Base-by-base conservation (phyloP, 2,329 filamentous ascomycete genomes). In the Diaporthe ilicicola region DNA sequence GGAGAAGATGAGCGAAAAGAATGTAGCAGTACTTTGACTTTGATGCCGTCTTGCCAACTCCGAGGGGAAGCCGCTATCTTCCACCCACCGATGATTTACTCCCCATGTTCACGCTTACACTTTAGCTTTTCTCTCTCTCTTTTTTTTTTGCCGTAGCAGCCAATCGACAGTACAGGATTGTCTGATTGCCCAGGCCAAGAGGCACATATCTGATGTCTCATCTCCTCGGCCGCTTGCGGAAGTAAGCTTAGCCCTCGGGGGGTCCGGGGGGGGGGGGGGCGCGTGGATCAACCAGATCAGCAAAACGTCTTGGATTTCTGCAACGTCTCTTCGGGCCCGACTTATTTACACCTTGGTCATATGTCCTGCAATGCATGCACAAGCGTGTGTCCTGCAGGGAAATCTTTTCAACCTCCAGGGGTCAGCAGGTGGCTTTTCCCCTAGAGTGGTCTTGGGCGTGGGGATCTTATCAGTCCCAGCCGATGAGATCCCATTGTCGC, bases 401-500 rank as follows among this genome's bases (percentile, higher is more conserved):
- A 53, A 68, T 61, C 53, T 70, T 32, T 59, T 37, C 69, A 61
- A 8, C 17, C 39, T 48, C 64, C 64, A 62, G 64, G 69, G 69
- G 37, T 50, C 53, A 46, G 34, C 51, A 61, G 27, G 27, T 55
- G n/a, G 62, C 62, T 53, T 27, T 27, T 44, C 10, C 39, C 50
- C 48, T 64, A 50, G 29, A 50, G 44, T 50, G 59, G 42, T 34
- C 59, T 50, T 50, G 59, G 59, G 22, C 59, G 59, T 64, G 59
- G 59, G 59, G 44, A 64, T 53, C 62, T 54, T 66, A 53, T 66
- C 62, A 54, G 48, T 54, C 59, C 34, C 51, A 61, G 37, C 24
- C 61, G 17, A 39, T 51, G 29, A 74, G 78, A 73, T 74, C 24
- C 67, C 50, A 39, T 51, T 37, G 67, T 50, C 54, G 44, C 67